Conservation (phyloP, 805 yeast species). For the Starmerella etchellsii region DNA sequence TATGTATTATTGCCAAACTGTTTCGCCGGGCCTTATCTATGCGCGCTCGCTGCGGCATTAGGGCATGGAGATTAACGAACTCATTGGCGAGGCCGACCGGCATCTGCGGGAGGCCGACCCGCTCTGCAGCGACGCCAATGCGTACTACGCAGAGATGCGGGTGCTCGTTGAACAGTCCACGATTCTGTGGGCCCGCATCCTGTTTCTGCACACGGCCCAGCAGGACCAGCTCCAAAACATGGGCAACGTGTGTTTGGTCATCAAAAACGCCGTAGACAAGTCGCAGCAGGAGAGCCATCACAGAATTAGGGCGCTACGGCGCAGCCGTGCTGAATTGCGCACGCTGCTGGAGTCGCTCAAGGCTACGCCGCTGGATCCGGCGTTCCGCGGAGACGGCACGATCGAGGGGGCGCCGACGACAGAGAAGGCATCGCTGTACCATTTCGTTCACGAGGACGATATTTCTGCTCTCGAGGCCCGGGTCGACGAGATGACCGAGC, state of each 20-base stretch:
- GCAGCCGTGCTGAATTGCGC: constrained; percentile 16
- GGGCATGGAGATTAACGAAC: constrained; percentile 38
- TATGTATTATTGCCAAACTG: neutral
- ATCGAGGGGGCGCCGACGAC: neutral
- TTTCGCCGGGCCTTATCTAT: neutral
- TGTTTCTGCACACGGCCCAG: constrained; percentile 35
- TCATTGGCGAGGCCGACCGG: constrained; percentile 33
- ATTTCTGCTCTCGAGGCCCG: constrained; percentile 10
- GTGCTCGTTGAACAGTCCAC: constrained; percentile 33
- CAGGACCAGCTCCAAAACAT: constrained; percentile 33
- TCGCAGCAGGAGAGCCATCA: constrained; percentile 11
- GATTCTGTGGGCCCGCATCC: constrained; percentile 32
- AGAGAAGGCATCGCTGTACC: constrained; percentile 3
- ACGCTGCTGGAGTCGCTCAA: constrained; percentile 14
- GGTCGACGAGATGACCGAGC: constrained; percentile 7
- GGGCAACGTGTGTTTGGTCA: constrained; percentile 29
- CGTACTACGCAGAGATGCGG: constrained; percentile 29
- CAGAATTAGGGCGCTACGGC: constrained; percentile 7
- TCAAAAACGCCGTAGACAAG: constrained; percentile 20
- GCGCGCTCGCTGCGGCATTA: neutral
- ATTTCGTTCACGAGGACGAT: constrained; percentile 19
- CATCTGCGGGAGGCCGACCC: constrained; percentile 39
- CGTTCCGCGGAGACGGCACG: constrained; percentile 4
- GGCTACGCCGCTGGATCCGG: constrained; percentile 13
- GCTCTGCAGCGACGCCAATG: constrained; percentile 40